Conservation (phyloP, 805 yeast genomes). For the Limtongozyma cylindracea region DNA sequence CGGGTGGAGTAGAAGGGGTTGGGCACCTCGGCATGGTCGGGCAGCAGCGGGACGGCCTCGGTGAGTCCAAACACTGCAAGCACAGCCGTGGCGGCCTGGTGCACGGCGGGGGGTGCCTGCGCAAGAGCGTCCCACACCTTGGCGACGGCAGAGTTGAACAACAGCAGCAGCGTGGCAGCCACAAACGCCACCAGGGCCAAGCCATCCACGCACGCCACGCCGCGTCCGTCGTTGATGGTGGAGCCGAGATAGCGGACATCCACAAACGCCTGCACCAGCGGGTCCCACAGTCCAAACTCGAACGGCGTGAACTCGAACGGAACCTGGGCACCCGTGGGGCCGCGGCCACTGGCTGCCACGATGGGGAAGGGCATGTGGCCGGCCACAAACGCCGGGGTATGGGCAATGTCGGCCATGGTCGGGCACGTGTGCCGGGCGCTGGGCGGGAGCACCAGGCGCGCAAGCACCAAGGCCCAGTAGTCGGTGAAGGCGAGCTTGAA, state of each 20-base stretch:
- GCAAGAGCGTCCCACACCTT: constrained; percentile 3
- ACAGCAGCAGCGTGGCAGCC: constrained; percentile 31
- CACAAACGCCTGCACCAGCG: constrained; percentile 16
- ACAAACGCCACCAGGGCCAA: constrained; percentile 35
- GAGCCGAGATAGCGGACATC: constrained; percentile 29
- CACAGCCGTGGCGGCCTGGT: constrained; percentile 15
- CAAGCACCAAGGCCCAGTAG: constrained; percentile 42
- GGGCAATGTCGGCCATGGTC: constrained; percentile 11
- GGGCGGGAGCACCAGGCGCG: constrained; percentile 17
- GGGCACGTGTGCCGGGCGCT: constrained; percentile 9
- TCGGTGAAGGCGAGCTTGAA: constrained; percentile 35
- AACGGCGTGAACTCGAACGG: constrained; percentile 39
- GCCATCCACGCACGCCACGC: constrained; percentile 19
- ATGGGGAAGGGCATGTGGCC: constrained; percentile 23
- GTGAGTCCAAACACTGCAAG: constrained; percentile 3
- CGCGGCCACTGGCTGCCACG: constrained; percentile 13
- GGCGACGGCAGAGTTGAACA: neutral
- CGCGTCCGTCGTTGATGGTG: constrained; percentile 14
- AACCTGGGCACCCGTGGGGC: constrained; percentile 12
- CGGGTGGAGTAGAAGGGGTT: constrained; percentile 29
- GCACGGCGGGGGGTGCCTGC: constrained; percentile 23
- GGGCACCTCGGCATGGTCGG: too few species aligned
- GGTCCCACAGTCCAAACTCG: constrained; percentile 50
- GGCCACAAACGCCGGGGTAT: constrained; percentile 9
- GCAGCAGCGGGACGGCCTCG: constrained; percentile 22